phyloP scores from a whole-genome alignment of 306 rosid species.

The Lotus japonicus region DNA sequence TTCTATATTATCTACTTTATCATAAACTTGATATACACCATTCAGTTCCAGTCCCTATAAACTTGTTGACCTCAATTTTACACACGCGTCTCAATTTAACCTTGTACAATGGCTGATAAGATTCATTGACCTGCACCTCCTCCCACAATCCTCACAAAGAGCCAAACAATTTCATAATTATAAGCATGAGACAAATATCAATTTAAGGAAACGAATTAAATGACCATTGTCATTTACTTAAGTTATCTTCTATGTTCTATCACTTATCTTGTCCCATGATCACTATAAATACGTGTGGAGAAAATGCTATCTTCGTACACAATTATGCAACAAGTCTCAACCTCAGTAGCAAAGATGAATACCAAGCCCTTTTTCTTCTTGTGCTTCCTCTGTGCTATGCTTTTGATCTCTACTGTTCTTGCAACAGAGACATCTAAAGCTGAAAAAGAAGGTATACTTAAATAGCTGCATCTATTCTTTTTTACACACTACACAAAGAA shows the following conservation, averaged over 20 bases:
- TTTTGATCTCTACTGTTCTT: not conserved
- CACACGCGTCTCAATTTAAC: not conserved
- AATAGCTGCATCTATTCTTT: too few relatives aligned
- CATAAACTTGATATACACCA: too few relatives aligned
- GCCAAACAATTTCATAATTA: too few relatives aligned
- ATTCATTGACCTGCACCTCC: not conserved
- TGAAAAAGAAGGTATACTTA: slow-evolving; percentile 6
- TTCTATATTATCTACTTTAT: too few relatives aligned
- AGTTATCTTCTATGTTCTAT: not conserved
- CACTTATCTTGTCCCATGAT: not conserved
- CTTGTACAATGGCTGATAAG: not conserved
- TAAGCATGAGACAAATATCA: too few relatives aligned
- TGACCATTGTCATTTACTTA: not conserved
- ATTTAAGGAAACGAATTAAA: not conserved
- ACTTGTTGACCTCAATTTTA: not conserved
- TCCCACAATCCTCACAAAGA: not conserved
- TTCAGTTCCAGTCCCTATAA: not conserved
- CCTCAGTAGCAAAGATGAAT: not conserved
- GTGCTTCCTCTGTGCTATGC: not conserved
- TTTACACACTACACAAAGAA: too few relatives aligned
- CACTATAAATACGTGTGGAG: not conserved
- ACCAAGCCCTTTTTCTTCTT: not conserved
- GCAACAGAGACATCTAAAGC: slow-evolving; percentile 4
- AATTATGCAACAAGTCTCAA: not conserved
- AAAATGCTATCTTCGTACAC: not conserved